Percentiles rank a stretch among this genome's conserved stretches.
Evolutionary conservation across 2,329 filamentous ascomycete genomes (phyloP).

Genomic region (Fusarium sarcochroum): DNA sequence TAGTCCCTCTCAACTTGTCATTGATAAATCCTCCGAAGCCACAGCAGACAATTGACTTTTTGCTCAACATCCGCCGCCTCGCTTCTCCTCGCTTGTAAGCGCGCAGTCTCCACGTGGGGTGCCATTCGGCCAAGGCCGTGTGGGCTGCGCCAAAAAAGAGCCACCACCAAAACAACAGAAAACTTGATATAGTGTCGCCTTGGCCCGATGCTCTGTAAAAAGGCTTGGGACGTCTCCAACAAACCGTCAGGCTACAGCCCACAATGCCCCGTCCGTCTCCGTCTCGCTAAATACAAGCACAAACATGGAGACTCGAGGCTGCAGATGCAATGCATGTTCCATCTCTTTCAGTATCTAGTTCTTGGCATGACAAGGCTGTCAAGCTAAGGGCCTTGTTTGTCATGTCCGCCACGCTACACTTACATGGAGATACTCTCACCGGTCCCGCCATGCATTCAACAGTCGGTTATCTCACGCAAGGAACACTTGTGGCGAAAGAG

Average conservation of each 20-base stretch:
- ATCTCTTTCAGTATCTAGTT: constrained; percentile 11
- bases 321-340: constrained; percentile 32
- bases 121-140: constrained; percentile 46
- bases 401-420: constrained; percentile 20
- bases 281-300: constrained; percentile 16
- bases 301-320: constrained; percentile 10
- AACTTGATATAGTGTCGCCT: constrained; percentile 18
- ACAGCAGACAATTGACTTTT: constrained; percentile 34
- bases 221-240: not conserved
- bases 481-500: constrained; percentile 8
- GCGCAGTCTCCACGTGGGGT: constrained; percentile 47
- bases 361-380: constrained; percentile 17
- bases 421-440: constrained; percentile 16
- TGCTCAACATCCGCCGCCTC: constrained; percentile 28
- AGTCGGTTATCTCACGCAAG: constrained; percentile 9
- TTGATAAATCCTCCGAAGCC: constrained; percentile 23
- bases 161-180: constrained; percentile 11
- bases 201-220: constrained; percentile 2
- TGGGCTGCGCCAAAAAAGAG: constrained; percentile 12
- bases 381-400: constrained; percentile 16
- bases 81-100: constrained; percentile 42
- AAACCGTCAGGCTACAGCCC: not conserved
- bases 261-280: constrained; percentile 17
- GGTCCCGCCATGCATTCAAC: not conserved
- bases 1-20: constrained; percentile 29